Base-by-base conservation (phyloP, 2,329 filamentous ascomycete species). In the Aspergillus carbonarius region DNA sequence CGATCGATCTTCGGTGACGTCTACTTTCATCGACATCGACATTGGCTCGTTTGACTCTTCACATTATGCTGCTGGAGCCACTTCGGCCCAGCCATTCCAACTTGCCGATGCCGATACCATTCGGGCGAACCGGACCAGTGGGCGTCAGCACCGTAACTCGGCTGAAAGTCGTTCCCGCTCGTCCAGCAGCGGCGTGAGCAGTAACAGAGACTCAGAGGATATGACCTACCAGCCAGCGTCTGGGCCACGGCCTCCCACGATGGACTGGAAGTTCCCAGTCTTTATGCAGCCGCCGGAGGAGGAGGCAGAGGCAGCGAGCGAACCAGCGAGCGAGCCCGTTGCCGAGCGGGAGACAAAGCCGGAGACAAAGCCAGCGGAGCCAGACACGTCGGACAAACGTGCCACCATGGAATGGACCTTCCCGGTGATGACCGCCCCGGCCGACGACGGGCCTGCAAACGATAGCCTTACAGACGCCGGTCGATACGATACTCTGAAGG, bases 391-490 rank as follows among this genome's bases (percentile, higher is more conserved):
- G 1, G 77, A 68, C 13, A 76, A 74, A 50, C 72, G 76, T 6
- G 75, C 75, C 15, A 78, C 76, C 4, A 80, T 80, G 72, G 81
- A 83, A 34, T 86, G 83, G 83, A 83, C 79, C 12, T 85, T 85
- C 60, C 81, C 82, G 7, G 70, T 76, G 3, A 78, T 76, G 72
- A 72, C 60, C 6, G 55, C 69, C 1, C 52, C 68, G 3, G 65
- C 57, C 48, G 63, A 62, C 55, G 51, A 44, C 13, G 51, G 58
- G 13, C 30, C 44, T 30, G 58, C 42, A 12, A 55, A 30, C 37
- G 53, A 46, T 17, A 60, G 40, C 34, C 54, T 54, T 25, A 46
- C 47, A 12, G 63, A 67, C 12, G 49, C 61, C 15, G 69, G 66
- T 37, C 69, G 66, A n/a, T 63, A 70, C 40, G 68, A 73, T 39